These are phyloP conservation scores for Panicum miliaceum DNA, from an alignment of 176 grass and related monocot species.

Conservation along the genomic window DNA sequence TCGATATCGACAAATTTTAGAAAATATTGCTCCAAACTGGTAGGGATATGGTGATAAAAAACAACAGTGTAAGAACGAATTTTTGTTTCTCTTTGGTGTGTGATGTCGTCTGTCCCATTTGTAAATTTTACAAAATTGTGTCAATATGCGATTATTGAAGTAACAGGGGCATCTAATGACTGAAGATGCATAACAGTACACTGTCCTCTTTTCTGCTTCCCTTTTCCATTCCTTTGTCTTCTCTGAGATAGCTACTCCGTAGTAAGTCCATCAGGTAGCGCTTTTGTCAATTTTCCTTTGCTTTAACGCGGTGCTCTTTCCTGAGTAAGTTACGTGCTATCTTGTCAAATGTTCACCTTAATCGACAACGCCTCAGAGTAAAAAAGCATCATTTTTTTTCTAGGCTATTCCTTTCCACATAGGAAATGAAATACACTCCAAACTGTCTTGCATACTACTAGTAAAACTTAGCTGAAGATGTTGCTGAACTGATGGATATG, in stretches of 20 bases:
- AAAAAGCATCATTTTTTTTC: neutral
- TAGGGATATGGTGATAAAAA: neutral
- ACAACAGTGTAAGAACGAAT: neutral
- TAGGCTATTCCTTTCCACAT: neutral
- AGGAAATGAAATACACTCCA: neutral
- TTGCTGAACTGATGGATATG: neutral
- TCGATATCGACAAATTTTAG: neutral
- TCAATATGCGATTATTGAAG: neutral
- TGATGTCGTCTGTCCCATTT: neutral
- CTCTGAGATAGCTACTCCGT: conserved; percentile 10
- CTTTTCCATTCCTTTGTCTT: neutral
- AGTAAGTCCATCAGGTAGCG: neutral
- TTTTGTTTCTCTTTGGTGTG: neutral
- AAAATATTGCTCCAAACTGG: too few species aligned
- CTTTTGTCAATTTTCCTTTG: neutral
- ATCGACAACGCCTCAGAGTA: neutral
- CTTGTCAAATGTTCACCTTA: neutral
- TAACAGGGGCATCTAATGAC: neutral
- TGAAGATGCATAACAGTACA: conserved; percentile 26
- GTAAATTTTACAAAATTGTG: neutral
- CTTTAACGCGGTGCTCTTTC: neutral
- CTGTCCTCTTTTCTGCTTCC: conserved; percentile 7
- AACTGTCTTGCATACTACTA: neutral
- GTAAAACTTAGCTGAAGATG: neutral
- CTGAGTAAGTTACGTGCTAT: neutral